A percentile compares a stretch with the other conserved stretches of the same genome.
Evolutionary conservation across 176 grass and related monocot species (phyloP).

Genomic region (Eragrostis curvula): DNA sequence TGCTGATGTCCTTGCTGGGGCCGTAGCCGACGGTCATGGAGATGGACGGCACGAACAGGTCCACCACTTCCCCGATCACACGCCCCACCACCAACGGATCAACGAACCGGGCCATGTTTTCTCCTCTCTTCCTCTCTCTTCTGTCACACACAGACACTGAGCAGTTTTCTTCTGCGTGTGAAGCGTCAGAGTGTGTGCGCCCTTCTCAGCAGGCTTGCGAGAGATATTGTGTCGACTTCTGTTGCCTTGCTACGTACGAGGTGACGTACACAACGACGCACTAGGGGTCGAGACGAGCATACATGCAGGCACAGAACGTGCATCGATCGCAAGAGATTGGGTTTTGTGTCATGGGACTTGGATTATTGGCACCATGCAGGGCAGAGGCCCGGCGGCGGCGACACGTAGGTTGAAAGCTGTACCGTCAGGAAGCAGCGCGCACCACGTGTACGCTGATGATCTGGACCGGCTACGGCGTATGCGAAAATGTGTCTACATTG

Average conservation of each 20-base stretch:
- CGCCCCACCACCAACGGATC: conserved; percentile 85
- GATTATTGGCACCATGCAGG: conserved; percentile 33
- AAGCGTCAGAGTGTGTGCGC: too few relatives aligned
- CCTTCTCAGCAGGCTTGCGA: too few relatives aligned
- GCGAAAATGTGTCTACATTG: neutral
- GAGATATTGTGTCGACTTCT: too few relatives aligned
- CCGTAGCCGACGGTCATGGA: conserved; percentile 67
- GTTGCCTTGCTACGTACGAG: too few relatives aligned
- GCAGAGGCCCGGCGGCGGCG: neutral
- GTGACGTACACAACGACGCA: neutral
- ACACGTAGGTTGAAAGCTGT: conserved; percentile 18
- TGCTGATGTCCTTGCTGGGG: conserved; percentile 66
- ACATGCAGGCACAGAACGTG: neutral
- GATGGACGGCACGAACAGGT: conserved; percentile 76
- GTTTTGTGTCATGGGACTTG: conserved; percentile 30
- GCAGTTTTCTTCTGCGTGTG: neutral
- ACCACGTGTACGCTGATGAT: conserved; percentile 45
- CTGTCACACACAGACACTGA: neutral
- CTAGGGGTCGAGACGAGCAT: too few relatives aligned
- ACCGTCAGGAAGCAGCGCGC: neutral
- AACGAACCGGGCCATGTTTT: conserved; percentile 57
- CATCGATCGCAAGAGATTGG: neutral
- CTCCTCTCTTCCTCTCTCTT: too few relatives aligned
- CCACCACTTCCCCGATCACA: conserved; percentile 89
- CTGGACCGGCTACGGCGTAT: neutral